Conservation (phyloP, 1,139 yeast genomes). For the Hyphopichia burtonii region DNA sequence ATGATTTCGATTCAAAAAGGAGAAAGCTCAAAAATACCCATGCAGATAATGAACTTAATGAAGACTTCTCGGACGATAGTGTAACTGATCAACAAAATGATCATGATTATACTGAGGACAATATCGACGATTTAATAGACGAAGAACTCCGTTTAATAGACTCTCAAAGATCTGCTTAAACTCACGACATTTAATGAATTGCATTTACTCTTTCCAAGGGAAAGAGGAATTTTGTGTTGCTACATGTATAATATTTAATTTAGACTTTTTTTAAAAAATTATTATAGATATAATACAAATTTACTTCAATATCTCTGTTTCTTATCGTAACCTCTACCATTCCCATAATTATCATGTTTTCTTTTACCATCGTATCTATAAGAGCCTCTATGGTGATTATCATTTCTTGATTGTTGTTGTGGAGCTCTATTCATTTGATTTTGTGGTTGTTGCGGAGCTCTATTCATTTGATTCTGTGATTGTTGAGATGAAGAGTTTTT, state of each 20-base stretch:
- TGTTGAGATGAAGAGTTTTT: background rate
- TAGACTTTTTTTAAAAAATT: background rate
- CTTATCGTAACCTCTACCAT: constrained; percentile 32
- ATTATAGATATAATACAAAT: background rate
- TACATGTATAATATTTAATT: background rate
- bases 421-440: background rate
- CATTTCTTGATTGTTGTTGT: constrained; percentile 5
- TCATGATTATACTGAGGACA: background rate
- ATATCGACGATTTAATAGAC: background rate
- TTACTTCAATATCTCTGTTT: constrained; percentile 25
- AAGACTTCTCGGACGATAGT: background rate
- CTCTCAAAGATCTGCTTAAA: background rate
- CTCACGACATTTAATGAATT: background rate
- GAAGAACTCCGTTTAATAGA: background rate
- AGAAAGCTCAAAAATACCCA: background rate
- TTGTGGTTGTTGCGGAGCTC: constrained; percentile 3
- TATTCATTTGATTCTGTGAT: background rate
- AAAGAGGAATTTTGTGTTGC: constrained; percentile 4
- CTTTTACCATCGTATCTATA: constrained; percentile 21
- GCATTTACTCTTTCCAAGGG: background rate
- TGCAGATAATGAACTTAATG: background rate
- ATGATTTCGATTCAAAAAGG: background rate
- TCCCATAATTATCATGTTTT: constrained; percentile 20
- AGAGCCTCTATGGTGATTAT: constrained; percentile 6
- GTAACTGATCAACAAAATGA: background rate